Conservation (phyloP, 768 basidiomycete genomes). For the Inosperma sp. region DNA sequence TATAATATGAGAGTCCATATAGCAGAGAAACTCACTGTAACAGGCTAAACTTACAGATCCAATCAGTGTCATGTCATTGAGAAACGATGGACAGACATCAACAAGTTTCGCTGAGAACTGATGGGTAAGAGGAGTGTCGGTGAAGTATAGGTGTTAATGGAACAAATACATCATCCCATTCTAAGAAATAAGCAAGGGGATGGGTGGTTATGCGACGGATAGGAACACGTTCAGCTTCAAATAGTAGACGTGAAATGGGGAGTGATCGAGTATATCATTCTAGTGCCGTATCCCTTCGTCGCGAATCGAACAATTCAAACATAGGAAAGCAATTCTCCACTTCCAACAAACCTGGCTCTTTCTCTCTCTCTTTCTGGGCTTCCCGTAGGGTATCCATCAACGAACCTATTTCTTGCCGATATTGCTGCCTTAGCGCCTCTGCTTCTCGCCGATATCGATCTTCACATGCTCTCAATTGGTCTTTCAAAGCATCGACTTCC, state of each 20-base stretch:
- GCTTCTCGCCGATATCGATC: constrained; percentile 5
- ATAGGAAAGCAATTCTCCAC: not conserved
- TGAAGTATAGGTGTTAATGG: not conserved
- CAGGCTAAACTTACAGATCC: no score
- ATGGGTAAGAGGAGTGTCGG: constrained; percentile 2
- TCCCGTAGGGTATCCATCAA: not conserved
- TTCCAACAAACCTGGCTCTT: not conserved
- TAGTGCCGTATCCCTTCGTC: not conserved
- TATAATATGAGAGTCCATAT: no score
- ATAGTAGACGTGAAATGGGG: not conserved
- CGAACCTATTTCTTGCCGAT: constrained; percentile 7
- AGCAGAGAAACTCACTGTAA: no score
- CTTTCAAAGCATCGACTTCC: not conserved
- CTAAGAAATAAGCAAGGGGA: constrained; percentile 6
- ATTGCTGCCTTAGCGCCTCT: not conserved
- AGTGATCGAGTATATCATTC: not conserved
- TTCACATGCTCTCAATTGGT: not conserved
- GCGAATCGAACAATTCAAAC: constrained; percentile 7
- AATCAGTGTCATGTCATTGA: not conserved
- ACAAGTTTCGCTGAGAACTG: constrained; percentile 12
- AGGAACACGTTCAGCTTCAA: not conserved
- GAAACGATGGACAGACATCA: constrained; percentile 5
- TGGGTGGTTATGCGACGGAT: constrained; percentile 2
- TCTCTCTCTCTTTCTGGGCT: constrained; percentile 2
- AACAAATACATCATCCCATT: constrained; percentile 5